Conservation (phyloP, 768 basidiomycete species). For the Rhodotorula diobovata region DNA sequence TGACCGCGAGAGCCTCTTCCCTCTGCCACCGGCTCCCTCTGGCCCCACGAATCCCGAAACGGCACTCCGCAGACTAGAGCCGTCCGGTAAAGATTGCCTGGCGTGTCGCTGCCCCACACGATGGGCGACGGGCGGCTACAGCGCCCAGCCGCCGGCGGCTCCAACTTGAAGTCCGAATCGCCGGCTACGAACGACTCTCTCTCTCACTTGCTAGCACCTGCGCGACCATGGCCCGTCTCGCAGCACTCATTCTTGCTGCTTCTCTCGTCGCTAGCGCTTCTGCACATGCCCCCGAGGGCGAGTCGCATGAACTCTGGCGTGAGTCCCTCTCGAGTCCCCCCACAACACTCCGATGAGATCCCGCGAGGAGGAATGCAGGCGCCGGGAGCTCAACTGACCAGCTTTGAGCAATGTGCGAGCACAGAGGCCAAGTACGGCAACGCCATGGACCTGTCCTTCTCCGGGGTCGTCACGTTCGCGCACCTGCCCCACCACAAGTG, state of each 20-base stretch:
- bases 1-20: no score
- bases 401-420: rapidly evolving
- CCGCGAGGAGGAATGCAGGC: no score
- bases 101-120: no score
- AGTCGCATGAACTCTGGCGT: background rate
- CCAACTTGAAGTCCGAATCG: background rate
- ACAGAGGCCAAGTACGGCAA: slow-evolving; percentile 60
- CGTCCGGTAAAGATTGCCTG: background rate
- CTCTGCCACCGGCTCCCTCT: no score
- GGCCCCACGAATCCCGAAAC: no score
- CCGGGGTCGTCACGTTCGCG: slow-evolving; percentile 76
- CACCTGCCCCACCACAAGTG: slow-evolving; percentile 62
- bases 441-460: slow-evolving; percentile 68
- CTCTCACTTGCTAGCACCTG: background rate
- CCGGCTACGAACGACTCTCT: background rate
- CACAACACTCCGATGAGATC: no score
- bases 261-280: background rate
- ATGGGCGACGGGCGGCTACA: no score
- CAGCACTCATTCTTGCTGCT: background rate
- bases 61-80: no score
- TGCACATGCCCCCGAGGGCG: background rate
- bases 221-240: background rate
- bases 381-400: no score
- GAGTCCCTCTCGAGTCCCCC: background rate
- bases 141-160: background rate